phyloP scores from a whole-genome alignment of 169 alveolate genomes.

The Toxoplasma gondii region DNA sequence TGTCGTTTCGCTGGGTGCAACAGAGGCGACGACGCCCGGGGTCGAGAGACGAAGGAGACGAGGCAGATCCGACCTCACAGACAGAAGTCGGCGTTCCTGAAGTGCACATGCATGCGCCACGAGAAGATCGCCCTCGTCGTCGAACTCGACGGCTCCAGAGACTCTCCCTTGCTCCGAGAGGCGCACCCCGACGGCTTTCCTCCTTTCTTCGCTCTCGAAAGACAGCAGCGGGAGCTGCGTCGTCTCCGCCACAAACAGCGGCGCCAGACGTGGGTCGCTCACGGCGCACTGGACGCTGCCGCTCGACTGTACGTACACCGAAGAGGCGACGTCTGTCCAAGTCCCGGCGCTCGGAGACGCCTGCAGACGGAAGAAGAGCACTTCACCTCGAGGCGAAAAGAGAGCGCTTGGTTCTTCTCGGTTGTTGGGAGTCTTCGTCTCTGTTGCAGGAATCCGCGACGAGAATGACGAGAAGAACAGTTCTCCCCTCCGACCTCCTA shows the following conservation, averaged over 20 bases:
- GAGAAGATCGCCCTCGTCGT: neutral
- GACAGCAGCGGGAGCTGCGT: neutral
- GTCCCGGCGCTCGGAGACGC: neutral
- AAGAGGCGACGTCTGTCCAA: neutral
- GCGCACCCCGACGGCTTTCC: neutral
- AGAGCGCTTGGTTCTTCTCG: neutral
- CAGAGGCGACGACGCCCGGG: neutral
- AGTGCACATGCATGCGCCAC: neutral
- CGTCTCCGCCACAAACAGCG: neutral
- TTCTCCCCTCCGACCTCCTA: neutral
- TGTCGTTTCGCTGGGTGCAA: neutral
- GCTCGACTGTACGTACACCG: constrained; percentile 6
- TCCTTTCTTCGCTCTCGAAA: neutral
- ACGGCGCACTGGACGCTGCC: neutral
- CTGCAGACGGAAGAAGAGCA: constrained; percentile 25
- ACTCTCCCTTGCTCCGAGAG: neutral
- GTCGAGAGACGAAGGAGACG: neutral
- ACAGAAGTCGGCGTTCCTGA: neutral
- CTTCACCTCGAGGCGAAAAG: neutral
- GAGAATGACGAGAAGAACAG: neutral
- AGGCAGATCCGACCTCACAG: neutral
- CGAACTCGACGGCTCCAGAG: neutral
- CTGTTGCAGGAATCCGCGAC: neutral
- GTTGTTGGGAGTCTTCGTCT: neutral
- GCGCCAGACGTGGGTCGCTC: neutral